Evolutionary conservation across 169 alveolate species (phyloP), one percentile per base, ranked within the genome.

Genomic region (Eimeria necatrix): DNA sequence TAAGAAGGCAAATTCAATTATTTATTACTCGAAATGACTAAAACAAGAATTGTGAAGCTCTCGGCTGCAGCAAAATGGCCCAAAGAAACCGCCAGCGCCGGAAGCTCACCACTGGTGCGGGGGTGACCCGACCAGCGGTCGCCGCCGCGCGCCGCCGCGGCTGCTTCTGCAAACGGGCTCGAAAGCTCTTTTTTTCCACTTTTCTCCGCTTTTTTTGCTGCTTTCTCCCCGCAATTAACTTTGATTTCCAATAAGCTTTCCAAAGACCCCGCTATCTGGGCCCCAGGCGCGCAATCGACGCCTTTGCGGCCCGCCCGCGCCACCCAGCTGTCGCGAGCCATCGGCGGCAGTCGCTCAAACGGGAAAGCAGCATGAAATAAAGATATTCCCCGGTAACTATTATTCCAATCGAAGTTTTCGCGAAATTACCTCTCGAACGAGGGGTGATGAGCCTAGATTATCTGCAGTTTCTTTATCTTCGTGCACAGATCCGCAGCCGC

Each of bases 31-130:
- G 16, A n/a, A 68, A 8, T 20, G 78, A 68, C 9, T 8, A 68
- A 68, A 68, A 68, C 78, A 68, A 68, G 78, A 68, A 68, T 68
- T 68, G 22, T 61, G 73, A 18, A 24, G 78, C 48, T 41, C 74
- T 20, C 48, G 8, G 78, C 41, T 68, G 48, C 48, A 68, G 48
- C 78, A 7, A 68, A 68, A 18, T 18, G 41, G 41, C 41, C 41
- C 41, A 32, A 32, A 32, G 41, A 32, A 32, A 32, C 41, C 41
- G 41, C 41, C 41, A 32, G 41, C 41, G 41, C 41, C 41, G 41
- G 41, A 32, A 32, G 14, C 41, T 22, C 46, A 22, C 78, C 78
- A 48, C 49, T 68, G 48, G 41, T 9, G 48, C 51, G 78, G 48
- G 78, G 26, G 78, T 68, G 49, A 68, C 49, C 49, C 7, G 49